These are phyloP conservation scores for Rhodotorula sp. DNA, from an alignment of 1,284 basidiomycete species.

Conservation along the genomic window DNA sequence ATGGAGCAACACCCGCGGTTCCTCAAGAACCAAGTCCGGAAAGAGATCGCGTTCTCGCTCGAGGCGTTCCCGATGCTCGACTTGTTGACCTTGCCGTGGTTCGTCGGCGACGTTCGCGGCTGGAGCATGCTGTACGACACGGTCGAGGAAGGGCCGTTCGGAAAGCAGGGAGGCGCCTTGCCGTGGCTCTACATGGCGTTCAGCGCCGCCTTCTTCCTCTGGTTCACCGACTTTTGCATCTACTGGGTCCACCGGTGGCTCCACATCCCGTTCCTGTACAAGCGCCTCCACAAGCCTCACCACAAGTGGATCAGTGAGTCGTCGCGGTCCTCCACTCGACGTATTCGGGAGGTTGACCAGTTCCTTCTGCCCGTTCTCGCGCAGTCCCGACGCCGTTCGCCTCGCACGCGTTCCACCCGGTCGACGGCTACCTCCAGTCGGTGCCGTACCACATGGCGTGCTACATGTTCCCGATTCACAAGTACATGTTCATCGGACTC, in stretches of 20 bases:
- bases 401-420: constrained; percentile 93
- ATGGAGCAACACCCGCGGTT: constrained; percentile 93
- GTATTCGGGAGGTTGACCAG: constrained; percentile 4
- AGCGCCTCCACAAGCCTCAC: constrained; percentile 67
- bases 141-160: constrained; percentile 57
- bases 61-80: constrained; percentile 67
- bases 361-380: constrained; percentile 4
- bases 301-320: constrained; percentile 93
- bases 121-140: constrained; percentile 76
- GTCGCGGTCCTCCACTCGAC: neutral
- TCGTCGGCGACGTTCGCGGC: constrained; percentile 86
- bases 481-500: constrained; percentile 68
- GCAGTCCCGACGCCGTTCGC: constrained; percentile 94
- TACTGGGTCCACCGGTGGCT: constrained; percentile 94
- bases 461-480: constrained; percentile 88
- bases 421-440: constrained; percentile 92
- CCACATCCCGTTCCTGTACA: constrained; percentile 85
- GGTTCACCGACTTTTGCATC: constrained; percentile 88
- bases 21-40: constrained; percentile 77
- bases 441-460: constrained; percentile 93
- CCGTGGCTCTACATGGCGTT: constrained; percentile 51
- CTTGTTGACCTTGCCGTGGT: constrained; percentile 86
- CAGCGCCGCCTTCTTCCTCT: constrained; percentile 60
- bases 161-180: constrained; percentile 55
- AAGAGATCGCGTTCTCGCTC: constrained; percentile 77